Conservation (phyloP, 148 eudicot genomes). For the Vaccinium myrtillus region DNA sequence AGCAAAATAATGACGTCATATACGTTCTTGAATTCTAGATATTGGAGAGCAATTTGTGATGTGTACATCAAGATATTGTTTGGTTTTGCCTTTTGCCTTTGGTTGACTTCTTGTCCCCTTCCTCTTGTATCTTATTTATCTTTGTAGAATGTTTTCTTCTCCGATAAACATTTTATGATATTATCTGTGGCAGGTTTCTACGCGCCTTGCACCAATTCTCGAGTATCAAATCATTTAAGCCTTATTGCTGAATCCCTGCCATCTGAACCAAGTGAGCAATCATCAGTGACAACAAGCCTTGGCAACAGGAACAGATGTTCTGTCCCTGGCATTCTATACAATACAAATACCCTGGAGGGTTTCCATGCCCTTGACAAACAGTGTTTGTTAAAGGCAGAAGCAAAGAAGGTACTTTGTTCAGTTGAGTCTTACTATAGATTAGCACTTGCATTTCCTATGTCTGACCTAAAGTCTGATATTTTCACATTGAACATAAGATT, state of each 20-base stretch:
- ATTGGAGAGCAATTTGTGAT: not conserved
- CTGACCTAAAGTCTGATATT: not conserved
- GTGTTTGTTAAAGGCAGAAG: slow-evolving; percentile 64
- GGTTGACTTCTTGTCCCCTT: not conserved
- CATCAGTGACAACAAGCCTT: slow-evolving; percentile 24
- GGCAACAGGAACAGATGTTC: slow-evolving; percentile 81
- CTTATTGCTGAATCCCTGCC: slow-evolving; percentile 87
- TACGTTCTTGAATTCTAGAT: not conserved
- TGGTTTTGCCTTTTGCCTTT: not conserved
- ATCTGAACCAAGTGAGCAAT: slow-evolving; percentile 48
- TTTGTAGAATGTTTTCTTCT: not conserved
- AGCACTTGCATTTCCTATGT: not conserved
- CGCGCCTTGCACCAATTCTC: slow-evolving; percentile 71
- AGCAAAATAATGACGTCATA: not conserved
- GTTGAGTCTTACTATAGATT: not conserved
- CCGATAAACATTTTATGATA: not conserved
- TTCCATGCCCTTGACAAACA: slow-evolving; percentile 69
- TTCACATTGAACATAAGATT: slow-evolving; percentile 40
- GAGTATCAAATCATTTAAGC: slow-evolving; percentile 73
- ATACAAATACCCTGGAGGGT: slow-evolving; percentile 80
- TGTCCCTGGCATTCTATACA: slow-evolving; percentile 73
- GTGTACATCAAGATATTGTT: not conserved
- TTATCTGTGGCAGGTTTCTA: slow-evolving; percentile 59
- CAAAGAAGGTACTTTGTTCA: slow-evolving; percentile 52
- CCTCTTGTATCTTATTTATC: not conserved